A percentile compares a stretch with the other conserved stretches of the same genome.
Evolutionary conservation across 75 land plant species (phyloP).

Genomic region (Chamaecyparis obtusa): DNA sequence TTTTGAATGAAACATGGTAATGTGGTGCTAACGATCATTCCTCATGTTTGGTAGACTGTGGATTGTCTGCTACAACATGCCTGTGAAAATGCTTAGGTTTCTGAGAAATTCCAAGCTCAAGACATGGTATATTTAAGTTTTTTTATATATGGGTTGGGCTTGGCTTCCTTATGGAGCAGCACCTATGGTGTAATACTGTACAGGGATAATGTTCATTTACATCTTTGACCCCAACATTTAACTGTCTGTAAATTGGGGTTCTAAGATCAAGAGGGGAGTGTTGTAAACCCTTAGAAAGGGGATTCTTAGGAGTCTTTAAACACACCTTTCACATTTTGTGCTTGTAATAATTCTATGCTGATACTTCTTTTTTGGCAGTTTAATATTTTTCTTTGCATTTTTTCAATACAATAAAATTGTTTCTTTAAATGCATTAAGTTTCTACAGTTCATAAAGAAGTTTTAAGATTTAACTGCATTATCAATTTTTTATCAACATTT

Average conservation of each 20-base stretch:
- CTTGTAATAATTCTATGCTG: neutral
- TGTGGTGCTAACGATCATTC: neutral
- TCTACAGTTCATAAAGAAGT: too few relatives aligned
- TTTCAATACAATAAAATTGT: too few relatives aligned
- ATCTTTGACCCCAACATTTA: too few relatives aligned
- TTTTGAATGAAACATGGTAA: neutral
- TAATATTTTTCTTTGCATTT: too few relatives aligned
- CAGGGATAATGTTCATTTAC: neutral
- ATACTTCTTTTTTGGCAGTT: too few relatives aligned
- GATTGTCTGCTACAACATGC: neutral
- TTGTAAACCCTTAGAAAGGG: neutral
- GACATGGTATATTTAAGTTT: neutral
- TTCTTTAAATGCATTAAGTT: too few relatives aligned
- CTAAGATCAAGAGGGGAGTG: neutral
- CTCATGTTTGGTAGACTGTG: neutral
- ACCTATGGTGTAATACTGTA: neutral
- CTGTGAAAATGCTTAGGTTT: neutral
- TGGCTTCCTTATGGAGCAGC: too few relatives aligned
- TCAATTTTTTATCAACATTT: too few relatives aligned
- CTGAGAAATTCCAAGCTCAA: neutral
- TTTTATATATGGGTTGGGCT: neutral
- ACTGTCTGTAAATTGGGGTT: neutral
- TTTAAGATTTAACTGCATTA: too few relatives aligned
- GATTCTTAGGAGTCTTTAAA: too few relatives aligned
- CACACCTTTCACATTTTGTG: neutral